Base-by-base conservation (phyloP, 805 yeast genomes). In the Sungouiozyma ichnusensis region DNA sequence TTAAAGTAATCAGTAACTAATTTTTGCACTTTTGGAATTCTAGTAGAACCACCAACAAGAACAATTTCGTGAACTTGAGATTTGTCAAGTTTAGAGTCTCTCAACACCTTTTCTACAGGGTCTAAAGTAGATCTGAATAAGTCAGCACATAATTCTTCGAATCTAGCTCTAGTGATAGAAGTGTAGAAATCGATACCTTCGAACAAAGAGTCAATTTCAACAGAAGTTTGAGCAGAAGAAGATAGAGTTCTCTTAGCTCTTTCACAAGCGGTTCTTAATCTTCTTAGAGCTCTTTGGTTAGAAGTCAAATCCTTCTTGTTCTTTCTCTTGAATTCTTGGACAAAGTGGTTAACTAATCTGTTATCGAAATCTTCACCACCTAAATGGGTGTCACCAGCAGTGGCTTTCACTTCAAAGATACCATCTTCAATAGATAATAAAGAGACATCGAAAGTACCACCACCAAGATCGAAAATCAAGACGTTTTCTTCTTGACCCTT, bases 341-440 rank as follows among this genome's bases (percentile, higher is more conserved):
- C 85, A 66, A 88, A 88, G 77, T 80, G 90, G 76, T 76, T 86
- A 54, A 88, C 96, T 65, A 90, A 80, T 72, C 95, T 83, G 81
- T 85, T 78, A 70, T 90, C 97, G 69, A 90, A 90, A 73, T 88
- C 97, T 49, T 88, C 96, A 81, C 97, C 97, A 76, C 97, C 97
- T 74, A 85, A 80, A 70, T 81, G 90, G 46, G 90, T 85, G 65
- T 87, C 73, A 68, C 73, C 73, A 48, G 73, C 72, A 48, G 97
- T 88, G 53, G 97, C 92, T 76, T 86, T 87, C 58, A 88, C 97
- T 74, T 87, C 95, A 69, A 88, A 88, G 61, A 88, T 83, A 72
- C 97, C 97, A 55, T 85, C 97, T 63, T 86, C 95, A 61, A 88
- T 88, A 54, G 94, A 77, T 64, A 88, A 76, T 48, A 88, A 74